Evolutionary conservation across 768 basidiomycete genomes (phyloP).

Genomic region (Russula brevipes): DNA sequence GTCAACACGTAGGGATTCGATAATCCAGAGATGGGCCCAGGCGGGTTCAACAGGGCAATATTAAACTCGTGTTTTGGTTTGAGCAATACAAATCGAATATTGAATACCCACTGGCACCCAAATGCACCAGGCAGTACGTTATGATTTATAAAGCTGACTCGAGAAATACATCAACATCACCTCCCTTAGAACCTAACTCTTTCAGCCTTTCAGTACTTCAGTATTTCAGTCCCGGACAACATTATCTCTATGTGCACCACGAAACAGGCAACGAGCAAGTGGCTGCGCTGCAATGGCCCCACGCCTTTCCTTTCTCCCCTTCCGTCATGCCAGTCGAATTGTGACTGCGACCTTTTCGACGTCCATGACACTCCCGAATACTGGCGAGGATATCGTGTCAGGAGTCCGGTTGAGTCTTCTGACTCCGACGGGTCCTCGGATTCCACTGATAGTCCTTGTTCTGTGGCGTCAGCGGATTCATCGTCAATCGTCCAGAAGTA

Average conservation of each 20-base stretch:
- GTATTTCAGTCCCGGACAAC: no score
- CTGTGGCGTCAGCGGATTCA: background rate
- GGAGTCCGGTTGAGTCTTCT: background rate
- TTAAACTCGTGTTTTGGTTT: no score
- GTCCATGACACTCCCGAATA: background rate
- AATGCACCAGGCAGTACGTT: no score
- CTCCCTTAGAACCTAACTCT: no score
- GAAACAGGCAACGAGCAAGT: background rate
- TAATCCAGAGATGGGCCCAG: no score
- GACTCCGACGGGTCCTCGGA: slow-evolving; percentile 5
- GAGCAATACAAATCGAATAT: no score
- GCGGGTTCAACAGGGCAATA: no score
- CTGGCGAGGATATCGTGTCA: background rate
- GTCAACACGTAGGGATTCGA: no score
- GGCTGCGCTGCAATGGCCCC: background rate
- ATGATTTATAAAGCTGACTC: no score
- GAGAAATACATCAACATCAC: background rate
- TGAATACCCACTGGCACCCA: no score
- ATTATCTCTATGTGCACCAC: background rate
- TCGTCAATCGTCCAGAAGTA: background rate
- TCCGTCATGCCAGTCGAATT: background rate
- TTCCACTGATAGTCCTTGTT: background rate
- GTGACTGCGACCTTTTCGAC: background rate
- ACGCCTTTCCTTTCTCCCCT: background rate
- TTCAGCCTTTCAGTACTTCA: no score